These are phyloP conservation scores for Fusarium tupiense DNA, from an alignment of 2,329 filamentous ascomycete genomes.

Conservation along the genomic window DNA sequence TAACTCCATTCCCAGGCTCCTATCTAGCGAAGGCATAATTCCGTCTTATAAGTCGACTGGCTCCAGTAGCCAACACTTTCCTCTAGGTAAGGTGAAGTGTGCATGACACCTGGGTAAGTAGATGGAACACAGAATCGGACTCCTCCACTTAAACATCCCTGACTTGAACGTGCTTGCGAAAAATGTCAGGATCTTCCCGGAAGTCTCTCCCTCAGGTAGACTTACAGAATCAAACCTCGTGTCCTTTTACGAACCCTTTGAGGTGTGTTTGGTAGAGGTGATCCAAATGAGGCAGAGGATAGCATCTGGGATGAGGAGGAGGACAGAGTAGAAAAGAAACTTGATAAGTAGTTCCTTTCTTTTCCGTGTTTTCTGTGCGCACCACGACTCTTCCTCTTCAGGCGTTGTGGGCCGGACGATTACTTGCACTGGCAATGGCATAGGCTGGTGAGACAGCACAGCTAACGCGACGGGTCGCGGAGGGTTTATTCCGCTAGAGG, in stretches of 20 bases:
- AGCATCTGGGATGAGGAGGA: too few relatives aligned
- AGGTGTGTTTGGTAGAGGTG: too few relatives aligned
- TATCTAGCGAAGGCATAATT: too few relatives aligned
- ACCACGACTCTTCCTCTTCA: too few relatives aligned
- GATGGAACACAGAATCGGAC: neutral
- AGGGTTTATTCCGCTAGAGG: neutral
- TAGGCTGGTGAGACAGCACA: neutral
- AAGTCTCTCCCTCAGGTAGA: neutral
- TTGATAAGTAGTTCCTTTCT: too few relatives aligned
- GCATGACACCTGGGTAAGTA: neutral
- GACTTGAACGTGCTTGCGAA: neutral
- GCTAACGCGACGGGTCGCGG: neutral
- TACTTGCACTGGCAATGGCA: neutral
- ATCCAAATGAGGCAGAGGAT: too few relatives aligned
- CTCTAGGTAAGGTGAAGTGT: neutral
- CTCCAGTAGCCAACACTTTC: neutral
- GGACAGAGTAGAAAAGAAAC: fast-evolving
- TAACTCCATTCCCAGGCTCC: neutral
- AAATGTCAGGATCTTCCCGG: neutral
- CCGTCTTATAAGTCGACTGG: too few relatives aligned
- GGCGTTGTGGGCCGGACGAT: neutral
- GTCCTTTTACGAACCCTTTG: neutral
- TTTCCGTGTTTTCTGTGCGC: too few relatives aligned
- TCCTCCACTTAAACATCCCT: too few relatives aligned
- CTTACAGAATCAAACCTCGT: neutral